Evolutionary conservation across 352 stramenopile species (phyloP), one percentile per base, ranked within the genome.

Genomic region (Phytophthora fragariae): DNA sequence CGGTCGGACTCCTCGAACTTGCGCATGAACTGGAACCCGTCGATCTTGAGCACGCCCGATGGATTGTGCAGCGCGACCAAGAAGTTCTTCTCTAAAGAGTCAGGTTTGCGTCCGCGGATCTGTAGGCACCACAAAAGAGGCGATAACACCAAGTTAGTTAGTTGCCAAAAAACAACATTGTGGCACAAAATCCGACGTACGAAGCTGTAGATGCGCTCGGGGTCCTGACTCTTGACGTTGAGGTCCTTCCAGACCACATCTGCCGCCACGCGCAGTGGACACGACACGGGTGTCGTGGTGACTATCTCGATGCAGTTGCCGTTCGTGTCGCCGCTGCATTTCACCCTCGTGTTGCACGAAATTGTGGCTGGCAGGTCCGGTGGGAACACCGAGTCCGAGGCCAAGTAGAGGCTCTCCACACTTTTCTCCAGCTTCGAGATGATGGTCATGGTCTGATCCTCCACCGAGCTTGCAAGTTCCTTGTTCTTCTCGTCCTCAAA

Each of bases 31-130:
- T 79, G 72, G 19, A 76, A 72, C 3, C 62, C 68, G 63, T 79
- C 68, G 62, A 79, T 76, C 19, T 72, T 70, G 1, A 79, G 41
- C 12, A 77, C 69, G 1, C 75, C 66, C 29, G 73, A 68, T 29
- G 62, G 62, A 31, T 82, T 77, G 27, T 72, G 75, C 39, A 79
- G n/a, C 29, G 75, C 66, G 41, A 77, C 54, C 54, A 82, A 31
- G 52, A 82, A 82, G 50, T 82, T 82, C 54, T 82, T 82, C 53
- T 82, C 75, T 41, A 77, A 19, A 2, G 75, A 82, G 21, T 82
- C 54, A 4, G 72, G 67, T 9, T 79, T 79, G 37, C 72, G 57
- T 54, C 72, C 68, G 19, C 68, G 72, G 58, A 79, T 75, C 72
- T 79, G 17, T 7, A 65, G 9, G 27, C 56, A 39, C 33, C 67